Conservation (phyloP, 1,284 basidiomycete genomes). For the Leccinum insolens region DNA sequence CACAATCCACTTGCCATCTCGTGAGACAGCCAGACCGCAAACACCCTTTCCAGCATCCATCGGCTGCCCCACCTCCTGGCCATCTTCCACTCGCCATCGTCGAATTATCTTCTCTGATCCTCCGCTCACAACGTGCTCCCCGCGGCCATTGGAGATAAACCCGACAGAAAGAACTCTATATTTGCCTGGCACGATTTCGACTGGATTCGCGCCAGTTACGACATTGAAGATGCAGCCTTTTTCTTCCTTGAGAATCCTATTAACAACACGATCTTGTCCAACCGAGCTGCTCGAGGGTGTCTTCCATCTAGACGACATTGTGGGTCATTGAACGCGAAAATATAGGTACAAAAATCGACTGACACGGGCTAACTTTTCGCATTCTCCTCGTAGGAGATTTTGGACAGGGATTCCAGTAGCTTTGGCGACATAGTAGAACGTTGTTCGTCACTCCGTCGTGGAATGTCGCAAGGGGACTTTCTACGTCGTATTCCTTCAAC, state of each 20-base stretch:
- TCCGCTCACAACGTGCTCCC: not conserved
- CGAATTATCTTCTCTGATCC: not conserved
- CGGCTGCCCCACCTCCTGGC: not conserved
- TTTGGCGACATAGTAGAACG: too few species aligned
- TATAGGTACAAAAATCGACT: too few species aligned
- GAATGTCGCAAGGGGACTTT: too few species aligned
- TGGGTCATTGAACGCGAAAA: too few species aligned
- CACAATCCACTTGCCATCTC: not conserved
- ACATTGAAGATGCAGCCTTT: not conserved
- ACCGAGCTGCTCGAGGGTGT: too few species aligned
- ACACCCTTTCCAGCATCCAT: not conserved
- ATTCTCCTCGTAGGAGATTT: too few species aligned
- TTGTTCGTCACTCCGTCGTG: too few species aligned
- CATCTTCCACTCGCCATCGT: not conserved
- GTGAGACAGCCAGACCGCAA: not conserved
- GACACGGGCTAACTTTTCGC: too few species aligned
- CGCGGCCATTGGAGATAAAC: not conserved
- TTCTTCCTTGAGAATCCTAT: not conserved
- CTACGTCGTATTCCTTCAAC: too few species aligned
- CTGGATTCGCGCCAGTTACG: not conserved
- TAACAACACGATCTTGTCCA: too few species aligned
- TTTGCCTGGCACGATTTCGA: not conserved
- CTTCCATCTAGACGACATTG: too few species aligned
- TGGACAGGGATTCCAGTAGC: too few species aligned
- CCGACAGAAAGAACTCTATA: not conserved